These are phyloP conservation scores for Hericium erinaceus DNA, from an alignment of 768 basidiomycete genomes.

Conservation along the genomic window DNA sequence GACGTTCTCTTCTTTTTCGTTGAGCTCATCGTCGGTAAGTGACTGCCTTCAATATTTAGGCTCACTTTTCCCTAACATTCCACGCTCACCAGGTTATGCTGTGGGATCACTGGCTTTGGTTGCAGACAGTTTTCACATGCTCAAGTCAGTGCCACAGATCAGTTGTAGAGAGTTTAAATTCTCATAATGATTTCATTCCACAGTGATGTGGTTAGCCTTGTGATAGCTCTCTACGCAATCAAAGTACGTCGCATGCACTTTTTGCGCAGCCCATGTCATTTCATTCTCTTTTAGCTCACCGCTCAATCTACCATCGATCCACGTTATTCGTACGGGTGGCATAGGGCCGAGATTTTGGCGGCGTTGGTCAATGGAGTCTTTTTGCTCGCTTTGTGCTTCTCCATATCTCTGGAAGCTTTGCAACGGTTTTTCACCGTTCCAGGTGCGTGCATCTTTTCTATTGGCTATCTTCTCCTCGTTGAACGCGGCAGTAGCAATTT, in stretches of 20 bases:
- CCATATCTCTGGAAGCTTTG: conserved; percentile 87
- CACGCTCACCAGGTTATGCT: conserved; percentile 61
- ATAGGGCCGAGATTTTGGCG: conserved; percentile 92
- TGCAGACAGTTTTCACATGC: conserved; percentile 98
- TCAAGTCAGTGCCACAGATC: conserved; percentile 56
- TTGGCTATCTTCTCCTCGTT: background rate
- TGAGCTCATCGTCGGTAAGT: conserved; percentile 70
- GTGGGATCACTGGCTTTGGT: conserved; percentile 92
- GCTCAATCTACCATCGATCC: conserved; percentile 48
- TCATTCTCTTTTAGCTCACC: conserved; percentile 43
- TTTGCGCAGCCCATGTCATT: background rate
- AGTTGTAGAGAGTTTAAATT: too few species aligned
- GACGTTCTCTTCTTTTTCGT: conserved; percentile 83
- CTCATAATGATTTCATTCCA: conserved; percentile 8
- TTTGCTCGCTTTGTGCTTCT: conserved; percentile 92
- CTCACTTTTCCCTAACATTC: background rate
- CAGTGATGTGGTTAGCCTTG: conserved; percentile 93
- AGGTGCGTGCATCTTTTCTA: conserved; percentile 34
- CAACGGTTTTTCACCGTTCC: conserved; percentile 82
- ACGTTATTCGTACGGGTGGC: conserved; percentile 97
- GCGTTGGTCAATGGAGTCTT: conserved; percentile 96
- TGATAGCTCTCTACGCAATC: conserved; percentile 94
- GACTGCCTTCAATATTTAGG: background rate
- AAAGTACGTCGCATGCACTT: conserved; percentile 35
- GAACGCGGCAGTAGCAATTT: conserved; percentile 52